Conservation (phyloP, 305 asterid genomes). For the Plantago rigida region DNA sequence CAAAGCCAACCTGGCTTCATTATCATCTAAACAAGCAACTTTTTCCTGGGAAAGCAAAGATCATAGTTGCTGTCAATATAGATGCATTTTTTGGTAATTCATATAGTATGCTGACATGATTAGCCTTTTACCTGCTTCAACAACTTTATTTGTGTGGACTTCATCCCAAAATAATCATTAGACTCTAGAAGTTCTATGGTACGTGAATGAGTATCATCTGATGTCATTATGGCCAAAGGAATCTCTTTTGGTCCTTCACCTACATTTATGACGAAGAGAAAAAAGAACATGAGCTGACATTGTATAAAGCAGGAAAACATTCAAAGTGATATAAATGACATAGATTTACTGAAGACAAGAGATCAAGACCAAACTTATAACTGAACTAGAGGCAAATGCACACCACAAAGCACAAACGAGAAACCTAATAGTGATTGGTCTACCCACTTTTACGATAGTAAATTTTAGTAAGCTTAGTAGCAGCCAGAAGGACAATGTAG, state of each 20-base stretch:
- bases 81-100: constrained; percentile 3
- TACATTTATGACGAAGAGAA: constrained; percentile 26
- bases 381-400: neutral
- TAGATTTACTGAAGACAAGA: neutral
- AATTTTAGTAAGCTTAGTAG: too few species aligned
- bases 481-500: too few species aligned
- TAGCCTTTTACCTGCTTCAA: constrained; percentile 57
- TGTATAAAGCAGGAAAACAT: neutral
- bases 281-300: neutral
- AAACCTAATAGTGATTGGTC: neutral
- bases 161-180: constrained; percentile 65
- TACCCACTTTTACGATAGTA: neutral
- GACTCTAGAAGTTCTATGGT: constrained; percentile 62
- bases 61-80: constrained; percentile 16
- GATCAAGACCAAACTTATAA: neutral
- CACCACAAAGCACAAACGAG: too few species aligned
- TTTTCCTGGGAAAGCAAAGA: constrained; percentile 46
- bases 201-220: constrained; percentile 84
- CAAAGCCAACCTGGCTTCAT: constrained; percentile 85
- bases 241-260: constrained; percentile 65
- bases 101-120: constrained; percentile 6
- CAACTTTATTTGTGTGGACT: constrained; percentile 70
- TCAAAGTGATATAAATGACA: neutral
- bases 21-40: constrained; percentile 97
- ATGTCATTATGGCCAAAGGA: constrained; percentile 92